Base-by-base conservation (phyloP, 202 grass and related monocot species). In the Zizania palustris region DNA sequence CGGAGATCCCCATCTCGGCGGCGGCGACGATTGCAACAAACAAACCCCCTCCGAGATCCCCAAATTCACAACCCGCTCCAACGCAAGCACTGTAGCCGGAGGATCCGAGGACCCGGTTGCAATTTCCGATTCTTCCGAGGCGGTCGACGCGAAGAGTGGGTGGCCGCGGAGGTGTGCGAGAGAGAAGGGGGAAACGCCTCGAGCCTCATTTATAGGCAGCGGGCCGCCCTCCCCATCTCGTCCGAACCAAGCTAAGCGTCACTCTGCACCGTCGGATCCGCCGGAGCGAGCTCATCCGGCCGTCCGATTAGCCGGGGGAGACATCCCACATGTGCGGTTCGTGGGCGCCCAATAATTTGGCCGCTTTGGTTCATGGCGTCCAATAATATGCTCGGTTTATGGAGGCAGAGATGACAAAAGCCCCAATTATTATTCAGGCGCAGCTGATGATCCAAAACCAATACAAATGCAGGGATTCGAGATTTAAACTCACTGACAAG, bases 1-100 rank as follows among this genome's bases (percentile, higher is more conserved):
- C 90, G 14, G 83, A 92, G 38, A 98, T 69, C 60, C 95, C 95
- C 91, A 98, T 98, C 81, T 69, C 45, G 43, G 19, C n/a, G 45
- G 22, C 14, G 3, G 6, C 46, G 6, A 16, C 46, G 15, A n/a
- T 51, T 13, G 5, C 49, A 6, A 4, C 48, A 51, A 16, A 51
- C 49, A 51, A 16, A 51, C 49, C 49, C 48, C 48, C 49, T 51
- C 49, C 5, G n/a, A 51, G 0, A 71, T 10, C 46, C 46, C 12
- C 66, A 14, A 7, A 19, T 46, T 9, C 12, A 1, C 21, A 28
- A 28, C 28, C 28, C 28, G 28, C 28, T 28, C 28, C 1, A 28
- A 0, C 11, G 2, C 44, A 0, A 9, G 44, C 2, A 11, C 9
- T 6, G 11, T 10, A n/a, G 63, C 19, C 72, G 6, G 48, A 19